These are phyloP conservation scores for Phaeosphaeria sp. DNA, from an alignment of 2,329 filamentous ascomycete genomes.

Conservation along the genomic window DNA sequence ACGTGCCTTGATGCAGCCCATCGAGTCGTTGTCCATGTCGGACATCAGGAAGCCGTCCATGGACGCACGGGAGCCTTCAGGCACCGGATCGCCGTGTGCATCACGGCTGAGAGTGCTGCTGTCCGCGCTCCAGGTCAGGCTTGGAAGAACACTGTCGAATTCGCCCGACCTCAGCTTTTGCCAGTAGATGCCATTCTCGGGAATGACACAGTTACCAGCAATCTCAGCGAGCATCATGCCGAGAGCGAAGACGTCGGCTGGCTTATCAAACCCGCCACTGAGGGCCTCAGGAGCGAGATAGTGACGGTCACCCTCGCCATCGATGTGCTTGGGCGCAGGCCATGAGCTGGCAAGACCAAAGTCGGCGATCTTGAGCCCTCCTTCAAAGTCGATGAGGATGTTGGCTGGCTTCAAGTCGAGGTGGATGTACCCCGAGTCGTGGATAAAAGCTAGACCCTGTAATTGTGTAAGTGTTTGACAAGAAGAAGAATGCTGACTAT, in stretches of 20 bases:
- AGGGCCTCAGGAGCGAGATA: slow-evolving; percentile 96
- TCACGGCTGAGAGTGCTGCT: slow-evolving; percentile 73
- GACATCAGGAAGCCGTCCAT: slow-evolving; percentile 40
- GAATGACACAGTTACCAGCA: slow-evolving; percentile 90
- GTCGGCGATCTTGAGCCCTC: slow-evolving; percentile 82
- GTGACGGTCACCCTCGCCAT: slow-evolving; percentile 92
- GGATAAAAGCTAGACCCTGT: slow-evolving; percentile 87
- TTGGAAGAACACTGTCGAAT: slow-evolving; percentile 80
- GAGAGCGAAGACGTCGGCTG: slow-evolving; percentile 91
- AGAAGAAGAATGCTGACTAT: background rate
- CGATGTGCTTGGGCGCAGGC: slow-evolving; percentile 77
- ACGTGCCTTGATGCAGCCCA: slow-evolving; percentile 45
- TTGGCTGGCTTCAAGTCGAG: slow-evolving; percentile 87
- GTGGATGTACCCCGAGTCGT: slow-evolving; percentile 85
- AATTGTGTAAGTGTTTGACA: slow-evolving; percentile 29
- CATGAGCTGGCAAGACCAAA: slow-evolving; percentile 82
- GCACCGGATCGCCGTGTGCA: slow-evolving; percentile 57
- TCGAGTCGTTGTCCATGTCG: slow-evolving; percentile 46
- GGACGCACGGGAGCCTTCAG: slow-evolving; percentile 23
- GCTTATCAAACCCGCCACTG: slow-evolving; percentile 83
- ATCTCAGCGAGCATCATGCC: slow-evolving; percentile 95
- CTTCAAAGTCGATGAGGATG: slow-evolving; percentile 80
- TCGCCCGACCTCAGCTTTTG: slow-evolving; percentile 87
- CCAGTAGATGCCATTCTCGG: slow-evolving; percentile 92
- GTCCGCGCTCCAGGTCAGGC: slow-evolving; percentile 79